Evolutionary conservation across 805 yeast species (phyloP), one percentile per base, ranked within the genome.

Genomic region (Isabelozyma heimii): DNA sequence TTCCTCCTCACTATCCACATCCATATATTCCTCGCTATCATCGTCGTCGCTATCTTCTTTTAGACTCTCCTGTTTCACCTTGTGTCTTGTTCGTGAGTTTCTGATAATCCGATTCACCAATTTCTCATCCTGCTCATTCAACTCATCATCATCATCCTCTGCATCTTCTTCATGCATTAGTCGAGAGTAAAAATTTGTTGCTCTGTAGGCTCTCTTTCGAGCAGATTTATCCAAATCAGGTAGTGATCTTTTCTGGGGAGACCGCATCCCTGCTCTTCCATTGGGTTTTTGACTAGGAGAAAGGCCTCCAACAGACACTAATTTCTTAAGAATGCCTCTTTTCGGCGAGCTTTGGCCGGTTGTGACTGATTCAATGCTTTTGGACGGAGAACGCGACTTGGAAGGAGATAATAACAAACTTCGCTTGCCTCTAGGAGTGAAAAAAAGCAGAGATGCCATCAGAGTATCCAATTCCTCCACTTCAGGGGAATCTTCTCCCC

Each of bases 181-280:
- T 43, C 61, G 51, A 45, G 60, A 54, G 47, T 66, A 70, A 5
- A 61, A 50, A 16, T 65, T 66, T 4, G 69, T 63, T 30, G 35
- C 2, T 20, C 56, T 56, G 17, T 70, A 61, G 0, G 87, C 83
- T 49, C 77, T 61, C 53, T 75, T 74, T 24, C 79, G 59, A 1
- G 87, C 87, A 2, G 80, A 70, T 40, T 62, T 59, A 48, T 82
- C 80, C 39, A 72, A 52, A 7, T 69, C 77, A 1, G 58, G 58
- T 49, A 63, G 54, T 1, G 72, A 50, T 54, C 83, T 45, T 45
- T 58, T 66, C 47, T 55, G 48, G 3, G 83, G 84, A 10, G 81
- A 75, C 15, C 68, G 67, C 9, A 79, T 59, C 2, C 80, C 83
- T 44, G 72, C 75, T 47, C 75, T 57, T 1, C 82, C 82, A 50